Percentiles rank a stretch among this genome's conserved stretches.
These are phyloP conservation scores for Starmerella floricola DNA, from an alignment of 805 yeast species.

Conservation along the genomic window DNA sequence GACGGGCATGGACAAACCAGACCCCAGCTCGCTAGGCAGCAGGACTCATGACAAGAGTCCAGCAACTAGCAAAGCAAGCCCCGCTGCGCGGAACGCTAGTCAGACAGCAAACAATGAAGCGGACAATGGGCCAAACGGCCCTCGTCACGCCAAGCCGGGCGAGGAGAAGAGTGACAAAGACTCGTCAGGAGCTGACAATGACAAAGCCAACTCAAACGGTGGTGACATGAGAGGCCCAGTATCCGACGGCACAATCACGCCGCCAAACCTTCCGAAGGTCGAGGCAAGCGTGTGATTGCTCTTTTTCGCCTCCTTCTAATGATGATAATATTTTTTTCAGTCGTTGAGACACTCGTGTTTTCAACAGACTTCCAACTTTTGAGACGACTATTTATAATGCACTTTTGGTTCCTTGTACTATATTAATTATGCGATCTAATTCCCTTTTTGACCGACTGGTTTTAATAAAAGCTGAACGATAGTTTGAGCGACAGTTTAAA, in stretches of 20 bases:
- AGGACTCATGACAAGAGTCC: no score
- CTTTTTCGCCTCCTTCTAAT: background rate
- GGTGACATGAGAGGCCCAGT: background rate
- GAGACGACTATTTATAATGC: conserved; percentile 1
- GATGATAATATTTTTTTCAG: background rate
- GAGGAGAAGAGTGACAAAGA: background rate
- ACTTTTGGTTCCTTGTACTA: conserved; percentile 2
- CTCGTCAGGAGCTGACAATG: background rate
- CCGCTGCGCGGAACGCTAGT: no score
- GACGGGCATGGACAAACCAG: no score
- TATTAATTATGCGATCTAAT: background rate
- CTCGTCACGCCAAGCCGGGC: background rate
- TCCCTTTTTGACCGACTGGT: conserved; percentile 4
- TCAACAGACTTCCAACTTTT: background rate
- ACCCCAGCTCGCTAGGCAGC: no score
- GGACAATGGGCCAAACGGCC: no score
- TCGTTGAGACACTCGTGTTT: no score
- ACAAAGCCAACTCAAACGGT: background rate
- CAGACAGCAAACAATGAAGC: no score
- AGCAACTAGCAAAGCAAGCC: no score
- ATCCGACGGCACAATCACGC: no score
- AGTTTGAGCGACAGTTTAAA: no score
- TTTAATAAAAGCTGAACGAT: no score
- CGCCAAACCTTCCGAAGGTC: conserved; percentile 18
- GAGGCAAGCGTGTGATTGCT: conserved; percentile 16